Evolutionary conservation across 345 rosid species (phyloP).

Genomic region (Populus ilicifolia): DNA sequence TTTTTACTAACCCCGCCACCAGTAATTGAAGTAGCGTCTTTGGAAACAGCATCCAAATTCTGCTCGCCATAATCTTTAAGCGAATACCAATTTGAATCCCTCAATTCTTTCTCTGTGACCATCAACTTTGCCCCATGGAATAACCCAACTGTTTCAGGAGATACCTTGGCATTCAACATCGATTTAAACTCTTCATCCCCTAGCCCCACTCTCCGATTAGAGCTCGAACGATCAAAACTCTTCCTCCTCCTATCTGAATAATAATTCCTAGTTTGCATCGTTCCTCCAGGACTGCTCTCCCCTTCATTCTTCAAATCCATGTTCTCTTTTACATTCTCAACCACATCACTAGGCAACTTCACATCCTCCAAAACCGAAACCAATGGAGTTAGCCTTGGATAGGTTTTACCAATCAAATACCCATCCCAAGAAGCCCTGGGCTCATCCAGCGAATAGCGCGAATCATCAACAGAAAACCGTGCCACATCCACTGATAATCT

Average conservation of each 20-base stretch:
- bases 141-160: constrained; percentile 45
- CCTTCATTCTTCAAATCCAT: constrained; percentile 18
- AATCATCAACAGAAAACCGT: constrained; percentile 36
- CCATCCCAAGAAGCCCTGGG: constrained; percentile 91
- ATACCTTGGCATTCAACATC: constrained; percentile 29
- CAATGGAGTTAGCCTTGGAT: constrained; percentile 44
- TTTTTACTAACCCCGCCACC: constrained; percentile 13
- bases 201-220: constrained; percentile 18
- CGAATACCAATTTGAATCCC: constrained; percentile 41
- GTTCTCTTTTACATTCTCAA: constrained; percentile 30
- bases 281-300: constrained; percentile 30
- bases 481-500: constrained; percentile 31
- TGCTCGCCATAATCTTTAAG: constrained; percentile 11
- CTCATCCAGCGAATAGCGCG: constrained; percentile 52
- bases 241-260: constrained; percentile 27
- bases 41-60: constrained; percentile 3
- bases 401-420: constrained; percentile 48
- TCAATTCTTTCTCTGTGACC: constrained; percentile 54
- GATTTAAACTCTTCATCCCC: constrained; percentile 31
- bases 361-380: constrained; percentile 54
- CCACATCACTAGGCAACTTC: constrained; percentile 36
- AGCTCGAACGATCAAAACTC: constrained; percentile 26
- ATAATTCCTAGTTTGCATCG: constrained; percentile 30
- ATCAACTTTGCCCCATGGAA: constrained; percentile 48
- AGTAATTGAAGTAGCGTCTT: constrained; percentile 16